These are phyloP conservation scores for Phytopythium helicoides DNA, from an alignment of 352 stramenopile genomes.

Conservation along the genomic window DNA sequence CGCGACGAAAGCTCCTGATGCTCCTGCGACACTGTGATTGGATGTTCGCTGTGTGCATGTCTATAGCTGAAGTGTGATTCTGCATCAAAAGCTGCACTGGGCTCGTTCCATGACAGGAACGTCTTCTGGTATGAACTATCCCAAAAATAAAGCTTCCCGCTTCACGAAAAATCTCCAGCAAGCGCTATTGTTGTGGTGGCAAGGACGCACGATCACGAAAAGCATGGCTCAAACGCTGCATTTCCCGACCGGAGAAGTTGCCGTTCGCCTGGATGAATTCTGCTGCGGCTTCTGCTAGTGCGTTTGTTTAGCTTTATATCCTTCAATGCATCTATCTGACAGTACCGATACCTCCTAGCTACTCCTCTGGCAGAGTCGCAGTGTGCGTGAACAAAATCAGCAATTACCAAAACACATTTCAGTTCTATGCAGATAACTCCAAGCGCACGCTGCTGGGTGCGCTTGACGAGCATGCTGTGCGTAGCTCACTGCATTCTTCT, in stretches of 20 bases:
- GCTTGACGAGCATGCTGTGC: slow-evolving; percentile 68
- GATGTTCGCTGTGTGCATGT: too few relatives aligned
- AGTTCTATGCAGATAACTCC: slow-evolving; percentile 70
- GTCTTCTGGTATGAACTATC: too few relatives aligned
- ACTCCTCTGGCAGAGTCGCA: slow-evolving; percentile 60
- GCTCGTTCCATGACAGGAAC: too few relatives aligned
- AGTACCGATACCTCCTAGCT: slow-evolving; percentile 25
- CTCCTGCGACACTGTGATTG: too few relatives aligned
- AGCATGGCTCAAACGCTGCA: slow-evolving; percentile 10
- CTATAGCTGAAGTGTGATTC: too few relatives aligned
- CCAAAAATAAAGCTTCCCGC: too few relatives aligned
- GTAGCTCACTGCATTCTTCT: slow-evolving; percentile 6
- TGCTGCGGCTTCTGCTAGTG: slow-evolving; percentile 72
- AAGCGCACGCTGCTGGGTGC: slow-evolving; percentile 53
- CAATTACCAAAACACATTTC: slow-evolving; percentile 52
- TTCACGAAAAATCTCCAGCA: too few relatives aligned
- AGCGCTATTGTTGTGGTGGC: background rate
- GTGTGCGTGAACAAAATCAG: slow-evolving; percentile 75
- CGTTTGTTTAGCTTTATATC: background rate
- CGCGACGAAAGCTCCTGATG: too few relatives aligned
- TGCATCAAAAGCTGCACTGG: too few relatives aligned
- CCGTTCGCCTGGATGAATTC: slow-evolving; percentile 49
- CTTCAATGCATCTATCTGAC: background rate
- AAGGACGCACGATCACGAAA: background rate
- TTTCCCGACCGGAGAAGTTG: slow-evolving; percentile 50